phyloP scores from a whole-genome alignment of 495 filamentous ascomycete genomes.

The Aspergillus biplanus region DNA sequence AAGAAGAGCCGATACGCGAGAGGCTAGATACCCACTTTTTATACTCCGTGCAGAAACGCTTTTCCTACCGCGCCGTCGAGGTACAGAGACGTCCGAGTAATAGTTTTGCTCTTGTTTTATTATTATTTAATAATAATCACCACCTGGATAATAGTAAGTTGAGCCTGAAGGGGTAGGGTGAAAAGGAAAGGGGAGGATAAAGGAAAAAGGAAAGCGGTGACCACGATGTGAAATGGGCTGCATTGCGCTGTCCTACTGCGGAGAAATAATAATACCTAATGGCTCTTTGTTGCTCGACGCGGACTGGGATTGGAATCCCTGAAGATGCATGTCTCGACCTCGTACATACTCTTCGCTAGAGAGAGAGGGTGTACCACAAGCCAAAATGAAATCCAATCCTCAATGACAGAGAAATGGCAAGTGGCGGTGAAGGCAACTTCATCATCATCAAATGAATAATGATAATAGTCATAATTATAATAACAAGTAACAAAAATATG shows the following conservation, averaged over 20 bases:
- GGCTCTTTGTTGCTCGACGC: neutral
- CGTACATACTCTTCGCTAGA: neutral
- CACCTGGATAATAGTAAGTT: no score
- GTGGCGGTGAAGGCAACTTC: no score
- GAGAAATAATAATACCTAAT: neutral
- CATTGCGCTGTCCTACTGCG: slow-evolving; percentile 10
- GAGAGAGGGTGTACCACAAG: no score
- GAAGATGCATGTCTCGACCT: slow-evolving; percentile 6
- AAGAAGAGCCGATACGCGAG: slow-evolving; percentile 50
- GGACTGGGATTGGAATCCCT: slow-evolving; percentile 3
- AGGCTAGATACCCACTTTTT: slow-evolving; percentile 31
- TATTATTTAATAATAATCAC: neutral
- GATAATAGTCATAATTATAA: no score
- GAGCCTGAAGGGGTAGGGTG: neutral
- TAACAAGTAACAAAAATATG: no score
- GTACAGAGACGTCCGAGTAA: no score
- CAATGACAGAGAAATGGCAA: no score
- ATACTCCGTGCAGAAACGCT: neutral
- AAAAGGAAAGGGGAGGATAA: neutral
- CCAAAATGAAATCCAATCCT: no score
- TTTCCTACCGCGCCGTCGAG: no score
- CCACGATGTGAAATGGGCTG: slow-evolving; percentile 3
- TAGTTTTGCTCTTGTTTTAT: neutral
- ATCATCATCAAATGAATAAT: no score
- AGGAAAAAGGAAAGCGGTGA: neutral